Conservation (phyloP, 176 grass and related monocot species). For the Elymus sibiricus region DNA sequence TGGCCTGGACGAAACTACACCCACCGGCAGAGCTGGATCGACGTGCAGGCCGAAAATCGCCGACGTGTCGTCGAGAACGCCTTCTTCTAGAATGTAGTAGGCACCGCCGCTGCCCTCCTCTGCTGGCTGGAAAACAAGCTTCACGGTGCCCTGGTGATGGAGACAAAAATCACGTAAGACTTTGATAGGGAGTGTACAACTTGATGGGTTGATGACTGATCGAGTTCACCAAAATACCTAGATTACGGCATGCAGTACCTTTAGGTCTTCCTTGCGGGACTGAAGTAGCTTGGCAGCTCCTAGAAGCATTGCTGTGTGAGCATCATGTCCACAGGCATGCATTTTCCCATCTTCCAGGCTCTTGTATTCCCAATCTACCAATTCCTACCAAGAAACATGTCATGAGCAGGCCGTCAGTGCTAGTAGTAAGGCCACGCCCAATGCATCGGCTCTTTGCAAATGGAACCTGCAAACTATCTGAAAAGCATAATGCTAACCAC, state of each 20-base stretch:
- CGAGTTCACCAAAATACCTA: not conserved
- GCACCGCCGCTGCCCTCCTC: slow-evolving; percentile 47
- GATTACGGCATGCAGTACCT: slow-evolving; percentile 21
- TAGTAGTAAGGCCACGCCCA: not conserved
- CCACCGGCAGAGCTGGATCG: slow-evolving; percentile 17
- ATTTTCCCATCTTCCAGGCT: slow-evolving; percentile 66
- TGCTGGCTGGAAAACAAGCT: slow-evolving; percentile 59
- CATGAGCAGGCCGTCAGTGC: not conserved
- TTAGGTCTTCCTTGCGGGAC: slow-evolving; percentile 44
- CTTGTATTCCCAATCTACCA: slow-evolving; percentile 79
- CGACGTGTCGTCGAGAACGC: slow-evolving; percentile 23
- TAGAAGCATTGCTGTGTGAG: slow-evolving; percentile 77
- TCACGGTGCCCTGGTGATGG: slow-evolving; percentile 42
- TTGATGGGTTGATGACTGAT: not conserved
- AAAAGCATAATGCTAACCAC: not conserved
- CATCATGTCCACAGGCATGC: slow-evolving; percentile 84
- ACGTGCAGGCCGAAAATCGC: slow-evolving; percentile 57
- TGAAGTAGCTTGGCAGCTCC: slow-evolving; percentile 87
- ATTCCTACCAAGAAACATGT: slow-evolving; percentile 36
- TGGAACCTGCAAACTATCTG: not conserved
- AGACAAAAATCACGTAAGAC: not conserved
- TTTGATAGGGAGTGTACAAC: not conserved
- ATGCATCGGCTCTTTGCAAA: not conserved
- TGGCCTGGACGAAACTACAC: slow-evolving; percentile 28
- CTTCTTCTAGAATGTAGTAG: slow-evolving; percentile 44